A percentile compares a stretch with the other conserved stretches of the same genome.
Conservation (phyloP, 495 filamentous ascomycete species). For the Cudoniella acicularis region DNA sequence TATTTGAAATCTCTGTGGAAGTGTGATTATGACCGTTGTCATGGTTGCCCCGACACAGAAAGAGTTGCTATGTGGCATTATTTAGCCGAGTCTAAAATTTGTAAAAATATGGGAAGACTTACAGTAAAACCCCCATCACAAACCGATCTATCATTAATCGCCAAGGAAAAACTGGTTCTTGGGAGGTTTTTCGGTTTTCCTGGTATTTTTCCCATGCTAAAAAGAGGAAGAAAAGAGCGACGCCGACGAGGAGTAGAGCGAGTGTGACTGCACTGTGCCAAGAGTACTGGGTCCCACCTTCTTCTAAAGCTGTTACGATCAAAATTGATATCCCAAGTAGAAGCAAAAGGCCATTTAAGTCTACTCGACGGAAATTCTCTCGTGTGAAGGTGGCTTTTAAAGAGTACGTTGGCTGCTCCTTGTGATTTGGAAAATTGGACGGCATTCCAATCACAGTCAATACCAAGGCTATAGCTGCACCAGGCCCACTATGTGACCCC, state of each 20-base stretch:
- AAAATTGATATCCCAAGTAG: neutral
- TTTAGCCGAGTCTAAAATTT: neutral
- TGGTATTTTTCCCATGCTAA: neutral
- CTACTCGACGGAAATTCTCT: neutral
- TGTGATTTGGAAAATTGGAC: neutral
- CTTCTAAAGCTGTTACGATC: neutral
- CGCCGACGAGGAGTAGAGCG: neutral
- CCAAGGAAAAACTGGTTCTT: slow-evolving; percentile 1
- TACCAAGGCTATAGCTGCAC: neutral
- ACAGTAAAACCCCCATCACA: neutral
- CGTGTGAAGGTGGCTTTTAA: too few relatives aligned
- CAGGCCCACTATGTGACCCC: neutral
- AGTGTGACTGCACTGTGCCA: neutral
- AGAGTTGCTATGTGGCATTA: neutral
- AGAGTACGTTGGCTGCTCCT: neutral
- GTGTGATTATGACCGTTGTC: slow-evolving; percentile 49
- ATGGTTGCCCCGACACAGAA: slow-evolving; percentile 29
- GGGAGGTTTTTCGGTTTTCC: too few relatives aligned
- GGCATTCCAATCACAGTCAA: neutral
- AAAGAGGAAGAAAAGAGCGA: neutral
- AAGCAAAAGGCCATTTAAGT: neutral
- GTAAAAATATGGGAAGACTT: neutral
- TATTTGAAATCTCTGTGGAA: slow-evolving; percentile 58
- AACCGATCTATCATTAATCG: neutral
- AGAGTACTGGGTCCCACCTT: neutral